Evolutionary conservation across 352 stramenopile genomes (phyloP).

Genomic region (Phytophthora agathidicida): DNA sequence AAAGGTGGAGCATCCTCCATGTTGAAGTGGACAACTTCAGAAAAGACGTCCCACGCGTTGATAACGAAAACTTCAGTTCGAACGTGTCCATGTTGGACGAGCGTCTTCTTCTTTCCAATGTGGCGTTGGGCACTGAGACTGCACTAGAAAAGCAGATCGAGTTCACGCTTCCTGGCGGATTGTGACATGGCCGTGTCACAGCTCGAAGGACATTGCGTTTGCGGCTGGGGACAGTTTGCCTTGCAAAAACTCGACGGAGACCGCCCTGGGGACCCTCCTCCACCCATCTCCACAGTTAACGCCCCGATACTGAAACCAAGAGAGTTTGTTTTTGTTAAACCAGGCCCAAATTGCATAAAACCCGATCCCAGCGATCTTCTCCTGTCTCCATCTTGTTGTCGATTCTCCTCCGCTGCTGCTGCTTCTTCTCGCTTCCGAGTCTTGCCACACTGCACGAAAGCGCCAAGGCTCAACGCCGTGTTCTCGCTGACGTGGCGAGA

Average conservation of each 20-base stretch:
- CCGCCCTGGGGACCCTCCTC: slow-evolving; percentile 23
- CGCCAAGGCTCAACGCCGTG: slow-evolving; percentile 1
- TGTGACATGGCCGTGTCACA: slow-evolving; percentile 28
- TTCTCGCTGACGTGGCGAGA: background rate
- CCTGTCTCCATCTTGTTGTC: too few relatives aligned
- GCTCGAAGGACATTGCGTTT: slow-evolving; percentile 31
- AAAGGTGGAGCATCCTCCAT: slow-evolving; percentile 9
- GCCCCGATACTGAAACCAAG: slow-evolving; percentile 12
- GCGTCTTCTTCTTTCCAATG: too few relatives aligned
- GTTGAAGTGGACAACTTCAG: slow-evolving; percentile 21
- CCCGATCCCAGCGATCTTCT: slow-evolving; percentile 10
- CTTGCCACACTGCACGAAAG: background rate
- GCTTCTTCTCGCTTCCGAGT: background rate
- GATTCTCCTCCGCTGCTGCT: background rate
- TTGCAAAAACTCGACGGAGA: too few relatives aligned
- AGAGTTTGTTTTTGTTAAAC: slow-evolving; percentile 34
- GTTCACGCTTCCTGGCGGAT: slow-evolving; percentile 6
- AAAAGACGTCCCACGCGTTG: slow-evolving; percentile 5
- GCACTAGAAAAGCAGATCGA: background rate
- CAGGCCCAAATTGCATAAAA: slow-evolving; percentile 23
- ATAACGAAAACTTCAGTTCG: background rate
- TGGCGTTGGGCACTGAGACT: too few relatives aligned
- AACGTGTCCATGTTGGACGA: too few relatives aligned
- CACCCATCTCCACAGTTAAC: slow-evolving; percentile 23
- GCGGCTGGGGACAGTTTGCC: slow-evolving; percentile 21